Conservation (phyloP, 352 stramenopile genomes). For the Elongisporangium prolatum region DNA sequence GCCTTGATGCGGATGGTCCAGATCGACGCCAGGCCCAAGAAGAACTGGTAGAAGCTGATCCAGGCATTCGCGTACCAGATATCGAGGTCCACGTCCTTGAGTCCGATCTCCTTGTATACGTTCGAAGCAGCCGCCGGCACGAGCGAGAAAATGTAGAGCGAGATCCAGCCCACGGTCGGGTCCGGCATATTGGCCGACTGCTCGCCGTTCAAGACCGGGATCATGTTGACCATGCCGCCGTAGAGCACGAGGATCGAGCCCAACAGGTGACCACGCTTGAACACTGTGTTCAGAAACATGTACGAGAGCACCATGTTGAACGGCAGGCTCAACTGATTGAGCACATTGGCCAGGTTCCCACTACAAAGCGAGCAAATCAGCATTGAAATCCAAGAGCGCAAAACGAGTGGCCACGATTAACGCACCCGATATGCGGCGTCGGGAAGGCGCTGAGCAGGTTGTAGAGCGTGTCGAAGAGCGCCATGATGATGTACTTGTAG, state of each 20-base stretch:
- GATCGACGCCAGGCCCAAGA: conserved; percentile 63
- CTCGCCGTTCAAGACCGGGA: conserved; percentile 65
- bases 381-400: no score
- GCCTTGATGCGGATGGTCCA: conserved; percentile 78
- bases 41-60: conserved; percentile 82
- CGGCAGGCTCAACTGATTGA: conserved; percentile 81
- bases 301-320: conserved; percentile 87
- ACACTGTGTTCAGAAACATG: conserved; percentile 70
- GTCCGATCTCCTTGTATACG: conserved; percentile 87
- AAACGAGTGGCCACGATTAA: neutral
- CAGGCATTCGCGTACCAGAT: conserved; percentile 88
- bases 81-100: conserved; percentile 86
- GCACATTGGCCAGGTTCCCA: conserved; percentile 80
- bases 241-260: conserved; percentile 84
- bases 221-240: conserved; percentile 80
- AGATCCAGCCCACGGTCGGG: conserved; percentile 69
- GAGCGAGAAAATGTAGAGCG: conserved; percentile 72
- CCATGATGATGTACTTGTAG: conserved; percentile 87
- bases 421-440: conserved; percentile 79
- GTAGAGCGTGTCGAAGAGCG: conserved; percentile 79
- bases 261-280: conserved; percentile 81
- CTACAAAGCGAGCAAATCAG: conserved; percentile 17
- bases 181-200: conserved; percentile 69
- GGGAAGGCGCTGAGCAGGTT: conserved; percentile 81
- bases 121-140: conserved; percentile 71